Conservation (phyloP, 495 filamentous ascomycete genomes). For the Tuber indicum region DNA sequence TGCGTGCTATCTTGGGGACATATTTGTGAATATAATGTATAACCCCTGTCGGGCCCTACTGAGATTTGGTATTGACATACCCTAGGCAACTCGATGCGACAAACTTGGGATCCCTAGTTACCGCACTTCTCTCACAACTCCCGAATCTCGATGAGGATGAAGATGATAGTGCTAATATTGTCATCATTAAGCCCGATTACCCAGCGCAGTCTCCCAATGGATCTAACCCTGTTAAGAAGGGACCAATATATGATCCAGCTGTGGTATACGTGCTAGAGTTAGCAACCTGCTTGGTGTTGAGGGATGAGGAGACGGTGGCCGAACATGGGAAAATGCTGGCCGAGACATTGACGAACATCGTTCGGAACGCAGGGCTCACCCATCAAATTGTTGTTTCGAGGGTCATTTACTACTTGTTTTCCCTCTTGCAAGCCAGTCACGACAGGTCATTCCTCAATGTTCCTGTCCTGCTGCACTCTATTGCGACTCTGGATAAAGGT, state of each 20-base stretch:
- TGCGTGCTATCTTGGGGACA: slow-evolving; percentile 73
- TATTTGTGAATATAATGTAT: slow-evolving; percentile 79
- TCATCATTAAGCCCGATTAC: slow-evolving; percentile 78
- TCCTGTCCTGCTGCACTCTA: slow-evolving; percentile 84
- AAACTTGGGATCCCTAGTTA: slow-evolving; percentile 60
- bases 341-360: slow-evolving; percentile 68
- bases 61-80: slow-evolving; percentile 6
- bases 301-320: slow-evolving; percentile 64
- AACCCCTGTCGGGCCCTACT: slow-evolving; percentile 37
- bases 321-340: slow-evolving; percentile 69
- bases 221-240: slow-evolving; percentile 44
- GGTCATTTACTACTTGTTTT: slow-evolving; percentile 78
- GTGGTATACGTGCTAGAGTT: slow-evolving; percentile 84
- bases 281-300: slow-evolving; percentile 73
- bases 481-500: slow-evolving; percentile 77
- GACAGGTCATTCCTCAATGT: slow-evolving; percentile 86
- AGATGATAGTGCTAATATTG: slow-evolving; percentile 62
- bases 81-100: slow-evolving; percentile 61
- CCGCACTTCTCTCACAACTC: slow-evolving; percentile 69
- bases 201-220: slow-evolving; percentile 55
- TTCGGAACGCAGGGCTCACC: slow-evolving; percentile 68
- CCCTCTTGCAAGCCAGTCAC: slow-evolving; percentile 76
- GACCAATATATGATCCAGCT: slow-evolving; percentile 73
- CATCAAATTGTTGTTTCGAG: slow-evolving; percentile 77
- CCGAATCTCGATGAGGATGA: slow-evolving; percentile 61